Evolutionary conservation across 352 stramenopile species (phyloP), one percentile per base, ranked within the genome.

Genomic region (Phytopythium aichiense): DNA sequence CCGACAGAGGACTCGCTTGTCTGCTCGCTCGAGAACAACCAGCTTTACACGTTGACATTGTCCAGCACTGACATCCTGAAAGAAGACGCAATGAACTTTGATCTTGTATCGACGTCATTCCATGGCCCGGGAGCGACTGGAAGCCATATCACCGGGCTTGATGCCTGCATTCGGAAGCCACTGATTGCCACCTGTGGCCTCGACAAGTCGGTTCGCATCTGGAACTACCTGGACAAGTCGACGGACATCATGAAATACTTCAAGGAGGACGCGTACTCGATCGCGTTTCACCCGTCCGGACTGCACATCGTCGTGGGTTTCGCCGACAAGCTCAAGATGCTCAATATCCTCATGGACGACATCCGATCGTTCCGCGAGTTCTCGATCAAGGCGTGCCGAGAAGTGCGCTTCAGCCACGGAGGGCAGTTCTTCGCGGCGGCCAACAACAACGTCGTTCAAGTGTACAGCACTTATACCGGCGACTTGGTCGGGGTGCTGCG

Each of bases 281-380:
- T 98, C 28, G 84, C 92, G 5, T 92, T 98, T 60, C 95, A 98
- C 63, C 95, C 95, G 18, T 96, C 86, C 0, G 95, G 95, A 0
- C 72, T 94, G 40, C 81, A 92, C 30, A 64, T 97, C 37, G 81
- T 96, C 20, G 88, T 98, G 22, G 95, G 91, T 0, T 98, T 98
- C 55, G 82, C 88, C 0, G 94, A 98, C 74, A 98, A 98, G 59
- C 72, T 98, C 28, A 90, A 94, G 55, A 74, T 98, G 65, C 89
- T 97, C 62, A 97, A 98, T 63, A 86, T 98, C 23, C 73, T 98
- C 22, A 96, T 98, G 85, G 92, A 98, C 63, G 93, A 98, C 56
- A 87, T 98, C 37, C 77, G 89, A 0, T 70, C 86, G 35, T 97
- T 90, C 48, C 87, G 93, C 7, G 92, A 98, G 62, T 89, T 98